Base-by-base conservation (phyloP, 345 rosid species). In the Eucalyptus brandiana region DNA sequence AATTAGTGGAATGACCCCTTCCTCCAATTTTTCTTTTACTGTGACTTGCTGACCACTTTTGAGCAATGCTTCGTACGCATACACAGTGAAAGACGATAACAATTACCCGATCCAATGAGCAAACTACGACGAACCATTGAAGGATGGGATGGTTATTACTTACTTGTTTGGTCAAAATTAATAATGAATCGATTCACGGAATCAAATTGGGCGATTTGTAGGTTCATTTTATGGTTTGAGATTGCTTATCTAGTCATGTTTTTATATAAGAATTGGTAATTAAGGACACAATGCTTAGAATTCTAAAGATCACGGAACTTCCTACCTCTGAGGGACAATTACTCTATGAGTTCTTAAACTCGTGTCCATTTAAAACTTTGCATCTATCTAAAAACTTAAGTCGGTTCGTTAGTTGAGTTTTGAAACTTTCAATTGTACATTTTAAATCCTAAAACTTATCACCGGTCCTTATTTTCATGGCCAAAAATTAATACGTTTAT, bases 381-480 rank as follows among this genome's bases (percentile, higher is more conserved):
- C 5, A 0, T 53, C 23, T 53, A 30, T 28, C 32, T 62, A 6
- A 30, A 28, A 62, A 62, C 18, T 13, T 28, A 1, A 1, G 34
- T 26, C 15, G 4, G 3, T 60, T 0, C 2, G 0, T 28, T 6
- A 60, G 2, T 12, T 28, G 34, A 65, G 21, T 65, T 34, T n/a
- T n/a, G 34, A n/a, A n/a, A n/a, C 21, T 65, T 65, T n/a, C 19
- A 6, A 30, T 30, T 2, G 17, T 62, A 62, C 18, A 62, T 62
- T 12, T 58, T 5, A 12, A 62, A 62, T 30, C 32, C 34, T 30
- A 30, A 30, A 62, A 62, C 18, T 30, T 30, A 2, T 30, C 72
- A 30, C 18, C 5, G 0, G 4, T 62, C 5, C 5, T 30, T 30
- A 14, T n/a, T 13, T 62, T 62, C 72, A 62, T 62, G 34, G 32